A percentile compares a stretch with the other conserved stretches of the same genome.
phyloP scores from a whole-genome alignment of 2,329 filamentous ascomycete genomes.

The Fusarium sp. region DNA sequence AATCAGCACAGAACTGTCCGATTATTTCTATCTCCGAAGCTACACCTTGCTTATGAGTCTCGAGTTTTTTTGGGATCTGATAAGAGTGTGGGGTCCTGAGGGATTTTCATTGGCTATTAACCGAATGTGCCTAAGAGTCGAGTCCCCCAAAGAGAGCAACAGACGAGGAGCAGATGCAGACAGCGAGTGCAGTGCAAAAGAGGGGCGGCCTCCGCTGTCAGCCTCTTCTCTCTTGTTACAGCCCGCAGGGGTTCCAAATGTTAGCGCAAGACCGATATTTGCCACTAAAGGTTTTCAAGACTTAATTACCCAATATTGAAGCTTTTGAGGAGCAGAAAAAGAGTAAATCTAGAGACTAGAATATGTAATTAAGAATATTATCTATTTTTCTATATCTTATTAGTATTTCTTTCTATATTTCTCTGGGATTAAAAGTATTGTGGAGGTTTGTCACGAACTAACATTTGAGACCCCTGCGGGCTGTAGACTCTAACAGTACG shows the following conservation, averaged over 20 bases:
- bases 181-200: conserved; percentile 17
- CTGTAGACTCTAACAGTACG: background rate
- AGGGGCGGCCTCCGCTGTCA: conserved; percentile 47
- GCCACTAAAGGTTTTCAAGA: no score
- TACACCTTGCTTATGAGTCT: background rate
- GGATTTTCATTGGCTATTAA: conserved; percentile 48
- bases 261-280: no score
- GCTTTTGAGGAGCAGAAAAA: no score
- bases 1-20: background rate
- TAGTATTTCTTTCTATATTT: no score
- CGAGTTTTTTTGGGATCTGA: background rate
- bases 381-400: no score
- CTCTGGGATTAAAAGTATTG: no score
- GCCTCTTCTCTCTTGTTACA: conserved; percentile 45
- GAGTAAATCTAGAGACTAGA: no score
- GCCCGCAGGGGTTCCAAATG: no score
- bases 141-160: conserved; percentile 9
- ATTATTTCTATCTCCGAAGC: background rate
- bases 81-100: conserved; percentile 13
- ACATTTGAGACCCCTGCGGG: no score
- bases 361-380: no score
- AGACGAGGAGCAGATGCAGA: conserved; percentile 17
- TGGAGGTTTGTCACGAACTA: no score
- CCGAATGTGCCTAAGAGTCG: conserved; percentile 38
- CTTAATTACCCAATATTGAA: no score